A percentile compares a stretch with the other conserved stretches of the same genome.
phyloP scores from a whole-genome alignment of 2,329 filamentous ascomycete genomes.

The Microcera coccophila region DNA sequence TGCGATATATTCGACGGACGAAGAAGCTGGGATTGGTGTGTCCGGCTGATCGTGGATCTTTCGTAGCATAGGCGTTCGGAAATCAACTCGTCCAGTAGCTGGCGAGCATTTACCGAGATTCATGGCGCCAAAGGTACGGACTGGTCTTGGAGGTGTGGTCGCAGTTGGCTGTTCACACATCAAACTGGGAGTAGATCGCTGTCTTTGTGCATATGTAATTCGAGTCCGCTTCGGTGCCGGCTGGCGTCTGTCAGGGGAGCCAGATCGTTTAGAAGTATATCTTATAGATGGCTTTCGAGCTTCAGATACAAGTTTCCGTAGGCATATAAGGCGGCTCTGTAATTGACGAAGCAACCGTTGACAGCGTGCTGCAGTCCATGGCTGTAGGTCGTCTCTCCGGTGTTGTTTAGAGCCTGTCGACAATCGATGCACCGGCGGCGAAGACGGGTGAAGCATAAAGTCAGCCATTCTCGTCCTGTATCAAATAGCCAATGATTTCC shows the following conservation, averaged over 20 bases:
- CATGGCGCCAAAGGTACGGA: conserved; percentile 30
- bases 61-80: conserved; percentile 28
- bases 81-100: conserved; percentile 22
- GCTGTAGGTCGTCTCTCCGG: conserved; percentile 22
- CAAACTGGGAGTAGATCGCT: conserved; percentile 2
- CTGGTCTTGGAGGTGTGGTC: conserved; percentile 25
- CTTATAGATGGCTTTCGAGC: conserved; percentile 8
- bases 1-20: neutral
- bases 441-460: conserved; percentile 6
- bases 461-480: neutral
- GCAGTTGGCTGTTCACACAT: neutral
- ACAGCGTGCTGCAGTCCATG: conserved; percentile 48
- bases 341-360: conserved; percentile 46
- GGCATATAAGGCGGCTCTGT: conserved; percentile 38
- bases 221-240: conserved; percentile 26
- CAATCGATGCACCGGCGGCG: conserved; percentile 16
- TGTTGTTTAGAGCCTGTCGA: neutral
- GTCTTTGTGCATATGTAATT: conserved; percentile 29
- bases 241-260: conserved; percentile 4
- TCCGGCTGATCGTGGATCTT: conserved; percentile 24
- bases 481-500: neutral
- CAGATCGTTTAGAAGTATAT: conserved; percentile 20
- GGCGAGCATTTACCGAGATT: conserved; percentile 26
- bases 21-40: conserved; percentile 5
- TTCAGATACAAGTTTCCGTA: conserved; percentile 35